These are phyloP conservation scores for Monosporozyma servazzii DNA, from an alignment of 805 yeast genomes.

Conservation along the genomic window DNA sequence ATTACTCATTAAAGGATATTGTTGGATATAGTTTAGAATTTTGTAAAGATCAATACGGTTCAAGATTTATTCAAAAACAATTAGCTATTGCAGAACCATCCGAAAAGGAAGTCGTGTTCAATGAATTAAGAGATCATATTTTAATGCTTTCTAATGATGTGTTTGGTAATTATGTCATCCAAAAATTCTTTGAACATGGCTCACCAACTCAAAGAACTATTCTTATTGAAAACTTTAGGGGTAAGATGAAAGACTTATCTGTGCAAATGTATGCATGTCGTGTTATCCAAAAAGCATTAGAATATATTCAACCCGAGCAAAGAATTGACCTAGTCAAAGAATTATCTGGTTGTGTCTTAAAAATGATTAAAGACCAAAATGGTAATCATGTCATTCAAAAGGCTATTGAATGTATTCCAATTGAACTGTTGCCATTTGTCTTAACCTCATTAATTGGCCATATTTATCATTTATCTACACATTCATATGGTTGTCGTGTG, in stretches of 20 bases:
- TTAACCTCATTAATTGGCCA: conserved; percentile 58
- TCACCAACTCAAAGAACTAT: conserved; percentile 56
- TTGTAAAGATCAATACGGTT: conserved; percentile 93
- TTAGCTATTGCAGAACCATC: conserved; percentile 53
- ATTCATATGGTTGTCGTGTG: conserved; percentile 96
- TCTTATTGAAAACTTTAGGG: conserved; percentile 46
- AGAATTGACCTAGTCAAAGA: conserved; percentile 65
- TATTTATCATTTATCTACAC: conserved; percentile 81
- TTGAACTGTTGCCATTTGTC: conserved; percentile 58
- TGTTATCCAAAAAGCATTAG: conserved; percentile 90
- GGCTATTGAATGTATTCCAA: conserved; percentile 79
- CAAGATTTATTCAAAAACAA: conserved; percentile 90
- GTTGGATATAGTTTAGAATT: conserved; percentile 85
- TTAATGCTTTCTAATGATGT: conserved; percentile 88
- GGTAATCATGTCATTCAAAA: conserved; percentile 98
- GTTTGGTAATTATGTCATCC: conserved; percentile 95
- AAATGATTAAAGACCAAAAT: conserved; percentile 86
- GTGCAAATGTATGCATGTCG: conserved; percentile 97
- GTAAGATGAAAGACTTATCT: conserved; percentile 65
- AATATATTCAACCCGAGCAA: conserved; percentile 52
- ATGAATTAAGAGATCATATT: conserved; percentile 68
- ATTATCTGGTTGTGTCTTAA: conserved; percentile 49
- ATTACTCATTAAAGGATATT: conserved; percentile 56
- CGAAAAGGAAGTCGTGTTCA: conserved; percentile 73
- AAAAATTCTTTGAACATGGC: conserved; percentile 84